Base-by-base conservation (phyloP, 495 filamentous ascomycete genomes). In the Pyrenula massariospora region DNA sequence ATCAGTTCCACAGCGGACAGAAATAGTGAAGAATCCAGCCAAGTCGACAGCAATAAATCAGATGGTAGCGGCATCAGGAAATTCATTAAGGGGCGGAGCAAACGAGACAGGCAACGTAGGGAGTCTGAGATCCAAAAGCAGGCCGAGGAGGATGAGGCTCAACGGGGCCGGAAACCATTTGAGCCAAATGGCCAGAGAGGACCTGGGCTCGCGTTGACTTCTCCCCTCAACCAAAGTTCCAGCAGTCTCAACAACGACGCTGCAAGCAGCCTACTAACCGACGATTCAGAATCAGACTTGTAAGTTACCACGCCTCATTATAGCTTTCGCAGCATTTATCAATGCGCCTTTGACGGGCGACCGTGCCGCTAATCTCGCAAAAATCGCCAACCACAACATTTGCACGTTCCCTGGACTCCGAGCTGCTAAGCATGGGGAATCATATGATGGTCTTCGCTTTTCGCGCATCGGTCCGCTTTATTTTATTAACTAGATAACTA, bases 211-310 rank as follows among this genome's bases (percentile, higher is more conserved):
- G 22, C 22, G 51, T 25, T 23, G n/a, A 12, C 19, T 3, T 20
- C 25, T 20, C 51, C 3, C 22, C 51, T 53, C 23, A 23, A 53
- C 51, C 51, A 24, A 53, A 52, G 50, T 24, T 52, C 50, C 10
- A 52, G 19, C 19, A 52, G 50, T 24, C 22, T 52, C 10, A 20
- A 20, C 22, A 20, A 52, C n/a, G 77, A 78, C 59, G 77, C 73
- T 31, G 69, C 65, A 15, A 79, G 71, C 62, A 84, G 81, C 60
- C 68, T 87, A 20, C 63, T 87, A 58, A 87, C 83, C 12, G 80
- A 86, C 62, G 86, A 88, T 64, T 86, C 84, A 8, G 86, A 89
- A 50, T 69, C 73, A 20, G 86, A 86, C 59, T 71, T 72, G 87
- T 89, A 76, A 80, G 84, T 79, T 25, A 51, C 20, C n/a, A 24